Conservation (phyloP, 768 basidiomycete species). For the Pisolithus albus region DNA sequence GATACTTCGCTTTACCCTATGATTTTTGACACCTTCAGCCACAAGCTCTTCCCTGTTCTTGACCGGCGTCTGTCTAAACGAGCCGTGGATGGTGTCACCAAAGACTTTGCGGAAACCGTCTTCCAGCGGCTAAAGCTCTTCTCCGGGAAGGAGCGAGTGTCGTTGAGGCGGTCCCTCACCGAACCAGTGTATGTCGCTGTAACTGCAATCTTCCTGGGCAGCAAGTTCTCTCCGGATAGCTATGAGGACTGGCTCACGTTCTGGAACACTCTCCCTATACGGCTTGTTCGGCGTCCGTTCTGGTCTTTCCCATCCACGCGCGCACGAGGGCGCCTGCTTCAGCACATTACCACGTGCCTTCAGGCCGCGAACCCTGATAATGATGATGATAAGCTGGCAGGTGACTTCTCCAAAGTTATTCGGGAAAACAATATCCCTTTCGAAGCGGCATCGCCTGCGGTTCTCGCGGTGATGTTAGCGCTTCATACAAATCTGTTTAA, state of each 20-base stretch:
- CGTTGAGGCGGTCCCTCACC: conserved; percentile 11
- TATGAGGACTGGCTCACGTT: conserved; percentile 16
- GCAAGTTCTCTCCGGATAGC: conserved; percentile 11
- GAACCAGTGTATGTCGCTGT: conserved; percentile 13
- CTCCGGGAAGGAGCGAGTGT: neutral
- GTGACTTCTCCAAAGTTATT: conserved; percentile 12
- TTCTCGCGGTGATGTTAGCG: conserved; percentile 17
- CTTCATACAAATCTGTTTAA: conserved; percentile 17
- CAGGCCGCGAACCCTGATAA: conserved; percentile 3
- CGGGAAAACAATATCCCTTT: conserved; percentile 12
- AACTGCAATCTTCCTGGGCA: conserved; percentile 14
- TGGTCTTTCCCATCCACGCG: conserved; percentile 11
- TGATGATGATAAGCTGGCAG: conserved; percentile 5
- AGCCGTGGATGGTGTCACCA: neutral
- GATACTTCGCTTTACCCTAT: conserved; percentile 2
- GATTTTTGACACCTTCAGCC: conserved; percentile 11
- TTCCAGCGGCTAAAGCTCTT: neutral
- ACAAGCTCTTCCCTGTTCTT: neutral
- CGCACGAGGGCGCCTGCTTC: conserved; percentile 9
- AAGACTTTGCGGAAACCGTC: too few relatives aligned
- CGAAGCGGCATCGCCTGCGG: conserved; percentile 11
- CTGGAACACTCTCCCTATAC: conserved; percentile 12
- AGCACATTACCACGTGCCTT: conserved; percentile 9
- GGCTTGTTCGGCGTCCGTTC: conserved; percentile 9
- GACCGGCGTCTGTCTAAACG: conserved; percentile 11